Evolutionary conservation across 306 rosid genomes (phyloP), one percentile per base, ranked within the genome.

Genomic region (Datisca glomerata): DNA sequence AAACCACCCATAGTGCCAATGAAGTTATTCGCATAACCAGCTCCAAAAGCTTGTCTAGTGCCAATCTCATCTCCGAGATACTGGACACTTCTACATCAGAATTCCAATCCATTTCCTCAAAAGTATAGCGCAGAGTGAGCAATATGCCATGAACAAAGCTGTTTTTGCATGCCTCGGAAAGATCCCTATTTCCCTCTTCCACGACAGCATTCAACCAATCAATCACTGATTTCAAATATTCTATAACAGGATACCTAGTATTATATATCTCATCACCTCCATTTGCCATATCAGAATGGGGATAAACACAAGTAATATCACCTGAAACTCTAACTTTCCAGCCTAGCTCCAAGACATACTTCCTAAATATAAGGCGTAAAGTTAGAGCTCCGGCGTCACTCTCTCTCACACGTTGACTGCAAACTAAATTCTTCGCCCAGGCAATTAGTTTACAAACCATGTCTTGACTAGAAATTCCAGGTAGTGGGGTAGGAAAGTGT

Each of bases 351-450:
- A 84, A 40, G 16, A 78, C 95, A 52, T 89, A 89, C 72, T 89
- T 89, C 55, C 86, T 71, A 74, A 89, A 89, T 45, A 84, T 58
- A 42, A 89, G 81, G 49, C 95, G 77, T 47, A 89, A 66, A 37
- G 78, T 60, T 39, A 89, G 65, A 62, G 98, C 93, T 58, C 98
- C 98, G 27, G 98, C 98, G 61, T 89, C 98, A 66, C 95, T 80
- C 69, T 89, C 98, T 73, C 98, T 72, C 57, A 89, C 98, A 55
- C 95, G 98, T 16, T 93, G 93, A 66, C 98, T 89, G 69, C 83
- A 89, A 67, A 84, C 91, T 68, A 84, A 80, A 56, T 45, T 70
- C 79, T 61, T 80, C 28, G 98, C 85, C 78, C 93, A 89, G 41
- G 54, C 43, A 59, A 78, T 71, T 64, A 77, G 67, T 25, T 61